phyloP scores from a whole-genome alignment of 116 monocot genomes.

The Posidonia oceanica region DNA sequence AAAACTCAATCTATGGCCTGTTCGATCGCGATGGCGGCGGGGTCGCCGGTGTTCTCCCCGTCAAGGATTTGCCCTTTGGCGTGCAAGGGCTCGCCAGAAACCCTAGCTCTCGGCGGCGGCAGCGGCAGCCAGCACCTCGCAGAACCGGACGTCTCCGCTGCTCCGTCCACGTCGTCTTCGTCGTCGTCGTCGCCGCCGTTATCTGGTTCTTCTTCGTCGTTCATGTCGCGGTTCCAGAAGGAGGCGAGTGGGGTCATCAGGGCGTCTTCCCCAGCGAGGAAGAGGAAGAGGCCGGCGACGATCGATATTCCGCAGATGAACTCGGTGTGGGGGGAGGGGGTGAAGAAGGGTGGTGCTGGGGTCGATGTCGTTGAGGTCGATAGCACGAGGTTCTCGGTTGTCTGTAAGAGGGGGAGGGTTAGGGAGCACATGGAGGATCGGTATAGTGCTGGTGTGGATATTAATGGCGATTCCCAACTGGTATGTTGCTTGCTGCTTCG shows the following conservation, averaged over 20 bases:
- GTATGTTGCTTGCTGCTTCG: neutral
- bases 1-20: slow-evolving; percentile 16
- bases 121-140: no score
- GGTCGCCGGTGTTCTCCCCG: slow-evolving; percentile 49
- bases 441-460: neutral
- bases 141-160: no score
- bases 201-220: neutral
- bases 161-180: neutral
- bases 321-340: neutral
- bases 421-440: slow-evolving; percentile 23
- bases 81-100: neutral
- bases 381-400: slow-evolving; percentile 12
- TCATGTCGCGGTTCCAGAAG: slow-evolving; percentile 1
- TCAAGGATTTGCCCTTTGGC: slow-evolving; percentile 8
- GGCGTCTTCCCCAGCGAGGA: neutral
- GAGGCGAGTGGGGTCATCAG: neutral
- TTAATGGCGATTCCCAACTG: slow-evolving; percentile 11
- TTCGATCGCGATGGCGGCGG: slow-evolving; percentile 33
- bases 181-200: neutral
- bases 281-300: slow-evolving; percentile 26
- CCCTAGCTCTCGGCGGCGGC: no score
- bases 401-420: slow-evolving; percentile 21
- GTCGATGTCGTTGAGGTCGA: slow-evolving; percentile 13
- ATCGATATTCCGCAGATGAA: slow-evolving; percentile 10
- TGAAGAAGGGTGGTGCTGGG: neutral